Evolutionary conservation across 2,329 filamentous ascomycete species (phyloP), one percentile per base, ranked within the genome.

Genomic region (Fusarium ramigenum): DNA sequence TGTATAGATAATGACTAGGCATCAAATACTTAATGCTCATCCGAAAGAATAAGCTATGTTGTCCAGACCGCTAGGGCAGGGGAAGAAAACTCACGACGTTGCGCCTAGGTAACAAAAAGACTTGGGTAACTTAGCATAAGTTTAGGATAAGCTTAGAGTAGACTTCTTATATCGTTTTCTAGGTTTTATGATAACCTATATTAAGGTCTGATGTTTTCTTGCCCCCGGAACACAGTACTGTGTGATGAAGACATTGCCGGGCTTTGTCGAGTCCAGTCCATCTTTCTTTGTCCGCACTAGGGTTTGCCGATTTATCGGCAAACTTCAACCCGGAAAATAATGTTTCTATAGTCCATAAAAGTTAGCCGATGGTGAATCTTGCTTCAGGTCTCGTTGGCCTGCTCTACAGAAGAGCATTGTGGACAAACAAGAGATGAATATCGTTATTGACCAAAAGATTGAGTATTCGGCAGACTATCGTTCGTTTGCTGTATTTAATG

Each of bases 381-480:
- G n/a, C 18, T 5, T 19, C 12, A 23, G 15, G 6, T 52, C 11
- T 36, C 12, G 21, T 36, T 6, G 9, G 18, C 32, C 8, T 15
- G 14, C 16, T 36, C n/a, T 36, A 12, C 7, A 10, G 0, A 36
- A 19, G 30, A 34, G 30, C 9, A 15, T 8, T 9, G 8, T 14
- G 11, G 16, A 6, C 6, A n/a, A 32, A n/a, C 10, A 18, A 32
- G 7, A n/a, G 18, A 4, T n/a, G 21, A 0, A n/a, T 12, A 18
- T 9, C 9, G 15, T 4, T 15, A 12, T 7, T 3, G 19, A 9
- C 9, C 12, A 12, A 18, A 1, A 12, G 5, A 23, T 34, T 23
- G 11, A 37, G 16, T 16, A 9, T 19, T 1, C 3, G 15, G 1
- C n/a, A 25, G 7, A 21, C 9, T 6, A 11, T 21, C 1, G 1